Percentiles rank a stretch among this genome's conserved stretches.
Conservation (phyloP, 768 basidiomycete species). For the Tylopilus subfusipes region DNA sequence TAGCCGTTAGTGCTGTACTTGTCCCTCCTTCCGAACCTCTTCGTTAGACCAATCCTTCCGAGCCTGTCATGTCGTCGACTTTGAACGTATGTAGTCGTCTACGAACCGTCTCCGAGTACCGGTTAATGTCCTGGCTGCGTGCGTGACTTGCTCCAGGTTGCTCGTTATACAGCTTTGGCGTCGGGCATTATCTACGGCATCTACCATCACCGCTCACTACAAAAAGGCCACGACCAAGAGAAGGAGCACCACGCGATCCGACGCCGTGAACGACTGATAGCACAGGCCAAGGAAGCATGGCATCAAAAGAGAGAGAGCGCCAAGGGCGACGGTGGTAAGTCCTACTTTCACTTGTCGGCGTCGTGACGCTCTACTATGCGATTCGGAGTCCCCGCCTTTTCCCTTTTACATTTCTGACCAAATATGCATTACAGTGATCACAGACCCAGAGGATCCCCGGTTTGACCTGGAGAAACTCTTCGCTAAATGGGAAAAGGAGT, state of each 20-base stretch:
- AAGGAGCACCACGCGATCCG: slow-evolving; percentile 73
- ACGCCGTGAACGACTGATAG: slow-evolving; percentile 71
- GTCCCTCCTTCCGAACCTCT: slow-evolving; percentile 7
- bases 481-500: slow-evolving; percentile 69
- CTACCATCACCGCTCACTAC: slow-evolving; percentile 86
- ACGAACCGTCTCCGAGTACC: background rate
- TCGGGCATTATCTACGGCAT: slow-evolving; percentile 89
- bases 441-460: slow-evolving; percentile 90
- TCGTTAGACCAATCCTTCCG: slow-evolving; percentile 11
- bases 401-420: slow-evolving; percentile 8
- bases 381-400: background rate
- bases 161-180: slow-evolving; percentile 88
- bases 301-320: slow-evolving; percentile 65
- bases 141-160: slow-evolving; percentile 55
- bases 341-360: slow-evolving; percentile 2
- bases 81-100: slow-evolving; percentile 60
- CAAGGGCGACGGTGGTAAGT: slow-evolving; percentile 57
- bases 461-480: slow-evolving; percentile 95
- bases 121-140: slow-evolving; percentile 3
- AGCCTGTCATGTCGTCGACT: slow-evolving; percentile 67
- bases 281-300: slow-evolving; percentile 88
- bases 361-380: too few species aligned
- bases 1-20: slow-evolving; percentile 15
- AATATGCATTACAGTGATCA: slow-evolving; percentile 58
- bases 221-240: slow-evolving; percentile 72